phyloP scores from a whole-genome alignment of 768 basidiomycete species.

The Collybia sordida region DNA sequence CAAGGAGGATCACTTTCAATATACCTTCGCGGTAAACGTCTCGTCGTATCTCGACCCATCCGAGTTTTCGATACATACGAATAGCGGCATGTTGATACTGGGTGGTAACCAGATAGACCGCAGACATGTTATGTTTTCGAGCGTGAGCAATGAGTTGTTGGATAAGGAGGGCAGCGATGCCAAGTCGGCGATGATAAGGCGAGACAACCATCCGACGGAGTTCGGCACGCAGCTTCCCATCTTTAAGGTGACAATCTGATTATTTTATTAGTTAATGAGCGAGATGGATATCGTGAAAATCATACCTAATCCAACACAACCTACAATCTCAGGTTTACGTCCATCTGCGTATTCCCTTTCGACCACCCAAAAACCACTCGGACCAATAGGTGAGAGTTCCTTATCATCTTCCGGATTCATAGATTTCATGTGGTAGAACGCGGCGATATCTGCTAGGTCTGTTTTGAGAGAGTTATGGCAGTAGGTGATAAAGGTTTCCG shows the following conservation, averaged over 20 bases:
- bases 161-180: slow-evolving; percentile 9
- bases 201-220: slow-evolving; percentile 13
- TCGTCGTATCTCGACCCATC: slow-evolving; percentile 14
- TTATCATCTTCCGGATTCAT: not conserved
- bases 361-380: slow-evolving; percentile 22
- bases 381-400: slow-evolving; percentile 4
- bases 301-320: slow-evolving; percentile 19
- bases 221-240: slow-evolving; percentile 2
- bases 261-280: not conserved
- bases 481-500: slow-evolving; percentile 4
- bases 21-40: not conserved
- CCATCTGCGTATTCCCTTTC: slow-evolving; percentile 13
- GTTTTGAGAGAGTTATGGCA: slow-evolving; percentile 7
- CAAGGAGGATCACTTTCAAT: not conserved
- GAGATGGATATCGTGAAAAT: not conserved
- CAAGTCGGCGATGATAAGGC: slow-evolving; percentile 10
- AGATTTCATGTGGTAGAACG: slow-evolving; percentile 13
- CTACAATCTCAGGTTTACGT: slow-evolving; percentile 13
- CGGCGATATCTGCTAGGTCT: slow-evolving; percentile 19
- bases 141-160: slow-evolving; percentile 7
- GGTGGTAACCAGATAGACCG: slow-evolving; percentile 1
- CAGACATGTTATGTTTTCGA: not conserved
- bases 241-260: slow-evolving; percentile 7
- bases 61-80: slow-evolving; percentile 9
- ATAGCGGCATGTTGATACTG: slow-evolving; percentile 7